Evolutionary conservation across 345 rosid genomes (phyloP).

Genomic region (Citrus medica): DNA sequence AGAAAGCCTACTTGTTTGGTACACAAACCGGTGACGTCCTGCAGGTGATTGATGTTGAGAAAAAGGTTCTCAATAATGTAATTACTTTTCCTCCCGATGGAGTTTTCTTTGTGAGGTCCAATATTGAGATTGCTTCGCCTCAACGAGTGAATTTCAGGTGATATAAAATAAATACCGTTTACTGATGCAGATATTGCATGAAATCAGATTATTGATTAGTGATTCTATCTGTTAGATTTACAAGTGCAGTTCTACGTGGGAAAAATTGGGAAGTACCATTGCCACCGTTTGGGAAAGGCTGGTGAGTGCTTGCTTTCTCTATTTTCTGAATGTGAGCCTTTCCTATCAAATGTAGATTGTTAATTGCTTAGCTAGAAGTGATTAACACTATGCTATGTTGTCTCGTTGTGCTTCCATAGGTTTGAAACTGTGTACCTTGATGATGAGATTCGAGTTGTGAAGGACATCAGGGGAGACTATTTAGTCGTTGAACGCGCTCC

Average conservation of each 20-base stretch:
- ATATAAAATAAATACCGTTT: too few relatives aligned
- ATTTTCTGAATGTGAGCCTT: not conserved
- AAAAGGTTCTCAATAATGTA: conserved; percentile 58
- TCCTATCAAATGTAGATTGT: not conserved
- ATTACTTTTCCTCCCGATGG: conserved; percentile 94
- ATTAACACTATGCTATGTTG: not conserved
- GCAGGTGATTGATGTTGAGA: conserved; percentile 83
- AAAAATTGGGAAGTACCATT: conserved; percentile 73
- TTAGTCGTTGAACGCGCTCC: conserved; percentile 66
- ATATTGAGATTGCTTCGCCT: conserved; percentile 59
- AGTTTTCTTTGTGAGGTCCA: conserved; percentile 81
- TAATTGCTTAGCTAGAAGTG: not conserved
- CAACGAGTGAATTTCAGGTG: conserved; percentile 88
- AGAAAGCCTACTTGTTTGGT: conserved; percentile 73
- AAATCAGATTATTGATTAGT: not conserved
- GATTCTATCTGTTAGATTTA: conserved; percentile 43
- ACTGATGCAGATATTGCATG: not conserved
- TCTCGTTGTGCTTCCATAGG: conserved; percentile 32
- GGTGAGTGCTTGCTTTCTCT: conserved; percentile 44
- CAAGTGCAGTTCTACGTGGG: conserved; percentile 73
- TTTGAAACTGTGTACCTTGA: conserved; percentile 64
- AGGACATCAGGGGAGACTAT: conserved; percentile 76
- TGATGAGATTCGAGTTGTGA: conserved; percentile 69
- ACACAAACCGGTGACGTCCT: conserved; percentile 76
- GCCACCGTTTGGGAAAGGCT: conserved; percentile 93